Conservation (phyloP, 2,329 filamentous ascomycete genomes). For the Monosporascus sp. region DNA sequence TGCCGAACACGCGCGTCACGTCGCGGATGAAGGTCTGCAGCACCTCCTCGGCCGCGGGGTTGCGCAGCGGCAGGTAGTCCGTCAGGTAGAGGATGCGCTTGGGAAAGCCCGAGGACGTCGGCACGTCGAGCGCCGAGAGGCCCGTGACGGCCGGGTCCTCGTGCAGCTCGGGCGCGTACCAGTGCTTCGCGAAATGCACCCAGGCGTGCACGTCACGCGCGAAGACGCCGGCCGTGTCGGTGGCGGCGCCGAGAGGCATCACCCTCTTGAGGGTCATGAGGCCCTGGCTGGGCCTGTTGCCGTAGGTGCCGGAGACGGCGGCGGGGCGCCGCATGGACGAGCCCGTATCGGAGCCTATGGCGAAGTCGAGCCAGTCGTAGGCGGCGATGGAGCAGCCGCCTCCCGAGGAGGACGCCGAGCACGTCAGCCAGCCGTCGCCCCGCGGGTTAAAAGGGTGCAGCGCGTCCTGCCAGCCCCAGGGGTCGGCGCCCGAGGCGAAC, state of each 20-base stretch:
- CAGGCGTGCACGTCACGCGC: conserved; percentile 17
- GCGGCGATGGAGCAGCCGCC: conserved; percentile 27
- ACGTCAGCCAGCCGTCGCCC: conserved; percentile 29
- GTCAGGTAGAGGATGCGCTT: conserved; percentile 33
- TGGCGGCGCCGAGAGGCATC: conserved; percentile 17
- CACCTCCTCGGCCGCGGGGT: conserved; percentile 31
- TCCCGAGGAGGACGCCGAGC: conserved; percentile 25
- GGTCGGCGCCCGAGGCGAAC: conserved; percentile 25
- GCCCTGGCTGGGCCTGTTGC: conserved; percentile 22
- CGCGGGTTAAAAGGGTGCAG: conserved; percentile 30
- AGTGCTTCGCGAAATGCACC: conserved; percentile 31
- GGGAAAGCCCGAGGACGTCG: conserved; percentile 28
- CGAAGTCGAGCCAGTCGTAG: conserved; percentile 34
- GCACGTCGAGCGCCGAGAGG: conserved; percentile 27
- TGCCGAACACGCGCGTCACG: conserved; percentile 28
- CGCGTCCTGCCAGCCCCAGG: conserved; percentile 17
- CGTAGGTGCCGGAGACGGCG: conserved; percentile 21
- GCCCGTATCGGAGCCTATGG: conserved; percentile 30
- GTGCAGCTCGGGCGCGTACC: conserved; percentile 30
- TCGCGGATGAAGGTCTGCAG: conserved; percentile 31
- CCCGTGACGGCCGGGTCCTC: conserved; percentile 30
- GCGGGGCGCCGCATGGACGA: conserved; percentile 21
- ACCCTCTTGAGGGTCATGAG: conserved; percentile 17
- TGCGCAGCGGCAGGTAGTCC: conserved; percentile 35
- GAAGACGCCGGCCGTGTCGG: conserved; percentile 25